Conservation (phyloP, 345 rosid species). For the Salix dunnii region DNA sequence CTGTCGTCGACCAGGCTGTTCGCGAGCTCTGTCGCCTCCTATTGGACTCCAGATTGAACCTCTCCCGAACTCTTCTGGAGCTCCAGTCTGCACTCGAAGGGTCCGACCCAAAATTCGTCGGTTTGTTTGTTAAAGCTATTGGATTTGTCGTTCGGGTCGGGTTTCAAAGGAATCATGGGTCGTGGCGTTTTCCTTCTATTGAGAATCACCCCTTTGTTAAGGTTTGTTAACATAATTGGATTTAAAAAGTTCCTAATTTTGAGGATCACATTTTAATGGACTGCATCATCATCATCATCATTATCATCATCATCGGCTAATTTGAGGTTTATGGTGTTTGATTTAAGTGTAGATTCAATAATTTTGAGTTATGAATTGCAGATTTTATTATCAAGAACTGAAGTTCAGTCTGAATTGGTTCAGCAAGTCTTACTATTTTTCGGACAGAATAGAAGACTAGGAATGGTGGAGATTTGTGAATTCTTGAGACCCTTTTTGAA, state of each 20-base stretch:
- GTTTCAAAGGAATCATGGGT: conserved; percentile 42
- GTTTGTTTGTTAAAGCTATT: conserved; percentile 59
- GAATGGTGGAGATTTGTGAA: conserved; percentile 63
- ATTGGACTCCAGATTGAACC: conserved; percentile 47
- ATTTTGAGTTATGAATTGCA: conserved; percentile 29
- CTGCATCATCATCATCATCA: too few species aligned
- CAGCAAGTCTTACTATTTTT: conserved; percentile 67
- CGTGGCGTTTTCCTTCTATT: conserved; percentile 45
- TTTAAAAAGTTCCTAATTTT: background rate
- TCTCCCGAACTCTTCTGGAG: conserved; percentile 61
- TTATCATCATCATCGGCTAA: background rate
- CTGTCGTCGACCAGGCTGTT: conserved; percentile 85
- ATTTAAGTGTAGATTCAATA: background rate
- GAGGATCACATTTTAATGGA: too few species aligned
- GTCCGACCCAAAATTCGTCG: conserved; percentile 47
- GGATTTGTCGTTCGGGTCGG: conserved; percentile 60
- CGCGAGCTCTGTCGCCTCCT: conserved; percentile 86
- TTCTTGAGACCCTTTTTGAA: conserved; percentile 70
- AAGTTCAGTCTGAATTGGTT: conserved; percentile 61
- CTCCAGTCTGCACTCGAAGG: conserved; percentile 88
- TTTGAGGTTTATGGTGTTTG: background rate
- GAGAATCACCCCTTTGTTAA: conserved; percentile 80
- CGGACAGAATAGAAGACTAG: conserved; percentile 39
- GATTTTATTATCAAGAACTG: conserved; percentile 64
- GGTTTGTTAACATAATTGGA: conserved; percentile 33